A percentile compares a stretch with the other conserved stretches of the same genome.
These are phyloP conservation scores for Skeletonema costatum DNA, from an alignment of 108 stramenopile species.

Conservation along the genomic window DNA sequence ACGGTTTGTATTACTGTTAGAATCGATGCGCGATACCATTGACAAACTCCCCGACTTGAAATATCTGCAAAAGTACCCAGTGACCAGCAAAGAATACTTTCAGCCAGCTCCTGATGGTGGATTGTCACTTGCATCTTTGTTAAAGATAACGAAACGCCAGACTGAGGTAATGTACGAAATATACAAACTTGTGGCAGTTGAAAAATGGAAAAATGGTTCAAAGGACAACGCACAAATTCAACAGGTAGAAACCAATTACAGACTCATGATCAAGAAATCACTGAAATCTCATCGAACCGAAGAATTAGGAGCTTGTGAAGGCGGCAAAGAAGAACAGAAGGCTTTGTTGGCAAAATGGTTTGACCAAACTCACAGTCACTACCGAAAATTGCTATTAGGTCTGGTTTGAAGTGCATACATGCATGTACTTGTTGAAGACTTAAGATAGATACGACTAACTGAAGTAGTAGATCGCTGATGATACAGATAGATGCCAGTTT, in stretches of 20 bases:
- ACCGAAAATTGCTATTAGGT: constrained; percentile 7
- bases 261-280: constrained; percentile 83
- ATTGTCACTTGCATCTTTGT: constrained; percentile 1
- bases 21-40: neutral
- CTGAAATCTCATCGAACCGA: constrained; percentile 57
- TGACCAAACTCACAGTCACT: constrained; percentile 52
- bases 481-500: no score
- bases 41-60: neutral
- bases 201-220: constrained; percentile 31
- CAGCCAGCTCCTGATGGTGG: constrained; percentile 16
- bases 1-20: constrained; percentile 17
- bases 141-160: constrained; percentile 50
- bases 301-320: constrained; percentile 58
- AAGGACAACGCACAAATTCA: constrained; percentile 9
- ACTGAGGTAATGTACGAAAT: constrained; percentile 43
- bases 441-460: neutral
- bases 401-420: neutral
- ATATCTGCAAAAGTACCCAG: constrained; percentile 5
- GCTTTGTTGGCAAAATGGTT: constrained; percentile 54
- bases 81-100: constrained; percentile 36
- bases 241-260: constrained; percentile 54
- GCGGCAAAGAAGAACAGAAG: constrained; percentile 75
- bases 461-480: neutral
- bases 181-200: constrained; percentile 31
- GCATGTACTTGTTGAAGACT: neutral